These are phyloP conservation scores for Suillus brevipes DNA, from an alignment of 768 basidiomycete species.

Conservation along the genomic window DNA sequence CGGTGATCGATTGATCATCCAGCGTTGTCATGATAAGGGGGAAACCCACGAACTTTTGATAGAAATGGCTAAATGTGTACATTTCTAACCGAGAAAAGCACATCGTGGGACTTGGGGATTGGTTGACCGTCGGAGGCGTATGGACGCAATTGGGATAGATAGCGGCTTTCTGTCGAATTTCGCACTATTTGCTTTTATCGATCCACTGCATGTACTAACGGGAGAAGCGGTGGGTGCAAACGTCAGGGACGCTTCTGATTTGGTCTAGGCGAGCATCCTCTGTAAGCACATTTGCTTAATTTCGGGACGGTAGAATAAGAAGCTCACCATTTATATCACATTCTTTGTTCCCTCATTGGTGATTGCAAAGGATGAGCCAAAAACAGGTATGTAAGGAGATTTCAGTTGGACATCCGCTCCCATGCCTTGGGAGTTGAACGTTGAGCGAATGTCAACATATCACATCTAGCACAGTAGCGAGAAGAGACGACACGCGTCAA, in stretches of 20 bases:
- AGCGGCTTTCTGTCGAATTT: background rate
- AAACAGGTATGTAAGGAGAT: background rate
- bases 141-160: background rate
- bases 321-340: background rate
- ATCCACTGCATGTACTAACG: background rate
- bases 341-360: background rate
- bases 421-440: background rate
- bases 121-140: background rate
- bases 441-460: background rate
- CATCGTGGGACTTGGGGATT: background rate
- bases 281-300: slow-evolving; percentile 5
- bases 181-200: background rate
- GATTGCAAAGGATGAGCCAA: background rate
- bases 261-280: background rate
- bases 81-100: background rate
- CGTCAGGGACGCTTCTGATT: background rate
- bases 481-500: background rate
- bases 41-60: background rate
- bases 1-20: background rate
- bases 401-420: background rate
- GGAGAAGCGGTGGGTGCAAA: background rate
- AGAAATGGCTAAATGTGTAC: background rate
- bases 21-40: background rate
- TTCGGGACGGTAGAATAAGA: background rate
- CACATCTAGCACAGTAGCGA: background rate